Conservation (phyloP, 2,329 filamentous ascomycete genomes). For the Hypoxylon sp. region DNA sequence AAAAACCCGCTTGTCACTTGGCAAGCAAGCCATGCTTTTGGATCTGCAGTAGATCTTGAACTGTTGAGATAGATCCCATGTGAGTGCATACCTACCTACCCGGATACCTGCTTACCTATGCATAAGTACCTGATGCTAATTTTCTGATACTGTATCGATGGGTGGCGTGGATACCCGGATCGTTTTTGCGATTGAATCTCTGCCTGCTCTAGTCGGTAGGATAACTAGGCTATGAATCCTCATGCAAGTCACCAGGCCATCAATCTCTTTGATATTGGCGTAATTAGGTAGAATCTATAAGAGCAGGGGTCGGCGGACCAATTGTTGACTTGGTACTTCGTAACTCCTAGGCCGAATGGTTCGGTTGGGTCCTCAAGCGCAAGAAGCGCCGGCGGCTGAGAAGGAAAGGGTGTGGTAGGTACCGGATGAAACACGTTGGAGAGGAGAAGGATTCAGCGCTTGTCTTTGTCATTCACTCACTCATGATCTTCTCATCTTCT, state of each 20-base stretch:
- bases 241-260: conserved; percentile 23
- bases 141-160: too few relatives aligned
- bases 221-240: conserved; percentile 10
- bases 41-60: conserved; percentile 23
- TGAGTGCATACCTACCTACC: conserved; percentile 11
- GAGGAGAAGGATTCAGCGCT: conserved; percentile 25
- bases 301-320: conserved; percentile 28
- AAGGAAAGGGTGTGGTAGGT: conserved; percentile 22
- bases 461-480: conserved; percentile 12
- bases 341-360: conserved; percentile 21
- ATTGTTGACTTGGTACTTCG: conserved; percentile 29
- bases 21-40: conserved; percentile 3
- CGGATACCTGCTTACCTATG: too few relatives aligned
- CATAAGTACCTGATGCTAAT: too few relatives aligned
- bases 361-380: conserved; percentile 23
- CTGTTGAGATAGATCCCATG: conserved; percentile 12
- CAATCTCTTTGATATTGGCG: conserved; percentile 33
- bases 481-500: conserved; percentile 2
- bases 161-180: conserved; percentile 16
- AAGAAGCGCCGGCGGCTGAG: conserved; percentile 30
- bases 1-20: conserved; percentile 14
- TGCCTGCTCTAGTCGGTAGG: background rate
- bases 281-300: conserved; percentile 34
- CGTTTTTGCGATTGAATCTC: background rate
- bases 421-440: conserved; percentile 33